Conservation (phyloP, 768 basidiomycete genomes). For the Tremella fuciformis region DNA sequence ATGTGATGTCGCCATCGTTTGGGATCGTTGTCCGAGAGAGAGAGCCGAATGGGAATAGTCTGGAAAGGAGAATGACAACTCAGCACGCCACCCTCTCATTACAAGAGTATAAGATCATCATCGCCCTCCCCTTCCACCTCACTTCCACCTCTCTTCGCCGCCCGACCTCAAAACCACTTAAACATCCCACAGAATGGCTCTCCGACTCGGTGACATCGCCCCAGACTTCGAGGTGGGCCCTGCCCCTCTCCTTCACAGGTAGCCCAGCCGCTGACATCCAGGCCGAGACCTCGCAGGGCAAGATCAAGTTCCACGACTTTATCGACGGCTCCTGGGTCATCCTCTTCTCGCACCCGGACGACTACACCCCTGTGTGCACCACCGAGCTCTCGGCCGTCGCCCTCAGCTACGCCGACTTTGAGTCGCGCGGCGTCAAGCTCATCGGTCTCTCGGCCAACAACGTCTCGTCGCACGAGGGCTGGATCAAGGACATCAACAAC, state of each 20-base stretch:
- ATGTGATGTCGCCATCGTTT: too few species aligned
- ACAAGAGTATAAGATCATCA: background rate
- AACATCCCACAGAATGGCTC: slow-evolving; percentile 34
- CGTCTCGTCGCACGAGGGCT: slow-evolving; percentile 75
- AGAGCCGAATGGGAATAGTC: too few species aligned
- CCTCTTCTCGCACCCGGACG: slow-evolving; percentile 89
- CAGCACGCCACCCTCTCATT: too few species aligned
- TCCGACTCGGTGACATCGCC: slow-evolving; percentile 59
- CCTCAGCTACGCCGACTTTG: slow-evolving; percentile 78
- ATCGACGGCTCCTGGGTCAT: slow-evolving; percentile 82
- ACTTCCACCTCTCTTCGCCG: background rate
- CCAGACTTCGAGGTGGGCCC: slow-evolving; percentile 65
- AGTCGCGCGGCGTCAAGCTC: slow-evolving; percentile 75
- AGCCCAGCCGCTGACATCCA: slow-evolving; percentile 47
- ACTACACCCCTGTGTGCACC: slow-evolving; percentile 55
- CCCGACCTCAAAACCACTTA: background rate
- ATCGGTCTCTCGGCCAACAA: slow-evolving; percentile 80
- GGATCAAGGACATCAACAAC: slow-evolving; percentile 72
- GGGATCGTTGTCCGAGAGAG: too few species aligned
- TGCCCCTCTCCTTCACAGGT: background rate
- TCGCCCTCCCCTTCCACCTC: background rate
- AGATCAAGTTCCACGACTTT: slow-evolving; percentile 83
- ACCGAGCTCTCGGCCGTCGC: slow-evolving; percentile 97
- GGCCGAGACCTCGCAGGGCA: slow-evolving; percentile 80
- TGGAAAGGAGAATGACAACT: too few species aligned